Base-by-base conservation (phyloP, 2,329 filamentous ascomycete genomes). In the Penicillium sp. region DNA sequence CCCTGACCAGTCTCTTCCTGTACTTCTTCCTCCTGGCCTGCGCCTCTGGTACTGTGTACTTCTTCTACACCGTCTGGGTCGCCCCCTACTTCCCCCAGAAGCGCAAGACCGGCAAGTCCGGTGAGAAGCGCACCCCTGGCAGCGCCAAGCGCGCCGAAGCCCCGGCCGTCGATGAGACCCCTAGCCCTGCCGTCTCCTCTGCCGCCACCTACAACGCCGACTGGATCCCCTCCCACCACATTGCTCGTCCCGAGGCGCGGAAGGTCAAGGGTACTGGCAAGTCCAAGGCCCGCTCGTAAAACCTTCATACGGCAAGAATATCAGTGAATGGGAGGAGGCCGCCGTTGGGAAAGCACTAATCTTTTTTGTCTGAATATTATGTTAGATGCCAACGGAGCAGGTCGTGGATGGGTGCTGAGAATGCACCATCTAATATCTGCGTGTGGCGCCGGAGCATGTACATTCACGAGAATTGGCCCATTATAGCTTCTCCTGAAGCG, bases 21-120 rank as follows among this genome's bases (percentile, higher is more conserved):
- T 97, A 97, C 79, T 79, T 95, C 69, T 85, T 97, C 78, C 87
- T 98, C 62, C 78, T 86, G 46, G 84, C 80, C 54, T 81, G 80
- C 56, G 95, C 95, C 69, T 83, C 75, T 58, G 90, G 87, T 55
- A 89, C 86, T 46, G 82, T 87, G 69, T 96, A 92, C 83, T 95
- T 95, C 74, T 89, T 96, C 76, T 98, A 98, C 82, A 93, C 87
- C 78, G 95, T 92, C 66, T 97, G 92, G 90, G 87, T 98, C 74
- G 88, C 90, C 65, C 86, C 90, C 12, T 87, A 98, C 68, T 95
- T 97, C 80, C 92, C 93, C 42, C 89, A 95, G 79, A 84, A 83
- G 55, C 58, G 57, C 50, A 61, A 61, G 58, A 43, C 43, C 41
- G 55, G 55, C 55, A 60, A 60, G 58, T 44, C 49, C 35, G 42